phyloP scores from a whole-genome alignment of 345 rosid genomes.

The Passiflora organensis region DNA sequence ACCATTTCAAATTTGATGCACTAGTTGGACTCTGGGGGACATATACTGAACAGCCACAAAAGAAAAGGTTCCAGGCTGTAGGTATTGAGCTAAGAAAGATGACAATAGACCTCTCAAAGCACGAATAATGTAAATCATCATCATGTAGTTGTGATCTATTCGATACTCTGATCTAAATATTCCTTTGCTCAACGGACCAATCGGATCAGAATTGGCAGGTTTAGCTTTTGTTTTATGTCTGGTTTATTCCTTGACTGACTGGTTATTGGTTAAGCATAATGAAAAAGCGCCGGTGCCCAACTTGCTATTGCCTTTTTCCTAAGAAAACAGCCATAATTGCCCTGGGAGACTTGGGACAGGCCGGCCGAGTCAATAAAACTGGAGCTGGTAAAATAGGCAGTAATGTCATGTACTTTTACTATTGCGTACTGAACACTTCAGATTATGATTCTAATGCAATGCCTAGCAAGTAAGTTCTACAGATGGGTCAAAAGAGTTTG shows the following conservation, averaged over 20 bases:
- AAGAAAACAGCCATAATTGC: slow-evolving; percentile 30
- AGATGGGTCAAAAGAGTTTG: slow-evolving; percentile 2
- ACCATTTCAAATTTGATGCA: not conserved
- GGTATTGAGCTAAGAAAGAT: not conserved
- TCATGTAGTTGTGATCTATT: too few relatives aligned
- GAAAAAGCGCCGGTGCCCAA: not conserved
- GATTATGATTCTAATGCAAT: too few relatives aligned
- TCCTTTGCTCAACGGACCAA: too few relatives aligned
- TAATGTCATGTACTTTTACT: slow-evolving; percentile 6
- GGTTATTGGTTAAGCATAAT: slow-evolving; percentile 14
- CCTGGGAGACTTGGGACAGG: slow-evolving; percentile 9
- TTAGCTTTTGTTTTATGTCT: not conserved
- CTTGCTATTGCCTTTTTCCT: slow-evolving; percentile 24
- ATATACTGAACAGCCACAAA: not conserved
- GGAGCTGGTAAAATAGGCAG: slow-evolving; percentile 14
- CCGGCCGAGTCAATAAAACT: slow-evolving; percentile 20
- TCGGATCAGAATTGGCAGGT: too few relatives aligned
- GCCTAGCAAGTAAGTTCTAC: too few relatives aligned
- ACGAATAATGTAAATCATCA: too few relatives aligned
- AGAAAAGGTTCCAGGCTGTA: not conserved
- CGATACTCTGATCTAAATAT: too few relatives aligned
- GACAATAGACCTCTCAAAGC: too few relatives aligned
- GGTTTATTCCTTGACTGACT: not conserved
- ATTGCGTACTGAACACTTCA: too few relatives aligned
- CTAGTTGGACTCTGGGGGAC: slow-evolving; percentile 2